These are phyloP conservation scores for Sphaerulina vaccinii DNA, from an alignment of 2,329 filamentous ascomycete genomes.

Conservation along the genomic window DNA sequence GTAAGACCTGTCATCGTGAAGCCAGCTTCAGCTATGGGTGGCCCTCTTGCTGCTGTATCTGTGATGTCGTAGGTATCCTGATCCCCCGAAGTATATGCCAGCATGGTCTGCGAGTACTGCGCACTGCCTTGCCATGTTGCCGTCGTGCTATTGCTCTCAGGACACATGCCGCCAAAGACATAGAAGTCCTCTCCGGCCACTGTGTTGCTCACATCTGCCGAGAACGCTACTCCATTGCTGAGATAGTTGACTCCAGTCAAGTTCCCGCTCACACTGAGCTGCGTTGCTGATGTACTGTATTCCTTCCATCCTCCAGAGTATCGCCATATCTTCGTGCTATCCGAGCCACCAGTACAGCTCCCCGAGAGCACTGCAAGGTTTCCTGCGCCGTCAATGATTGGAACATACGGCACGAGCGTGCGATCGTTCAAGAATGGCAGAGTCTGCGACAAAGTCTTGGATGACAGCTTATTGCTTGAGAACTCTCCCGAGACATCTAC, in stretches of 20 bases:
- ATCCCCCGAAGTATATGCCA: constrained; percentile 58
- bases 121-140: constrained; percentile 65
- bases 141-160: constrained; percentile 45
- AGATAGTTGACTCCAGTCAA: constrained; percentile 56
- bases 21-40: constrained; percentile 79
- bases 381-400: constrained; percentile 64
- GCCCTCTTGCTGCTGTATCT: constrained; percentile 54
- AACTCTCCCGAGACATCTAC: constrained; percentile 65
- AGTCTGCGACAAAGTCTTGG: constrained; percentile 53
- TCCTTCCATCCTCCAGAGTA: constrained; percentile 62
- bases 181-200: constrained; percentile 62
- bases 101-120: constrained; percentile 78
- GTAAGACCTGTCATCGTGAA: constrained; percentile 76
- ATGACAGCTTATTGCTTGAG: constrained; percentile 45
- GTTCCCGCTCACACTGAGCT: constrained; percentile 38
- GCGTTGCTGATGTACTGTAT: constrained; percentile 33
- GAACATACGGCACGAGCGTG: constrained; percentile 60
- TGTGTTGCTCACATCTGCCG: constrained; percentile 56
- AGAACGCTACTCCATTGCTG: constrained; percentile 65
- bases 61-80: constrained; percentile 48
- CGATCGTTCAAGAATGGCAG: constrained; percentile 63
- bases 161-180: constrained; percentile 90
- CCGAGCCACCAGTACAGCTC: constrained; percentile 59
- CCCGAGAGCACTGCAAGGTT: constrained; percentile 73
- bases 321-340: constrained; percentile 63